Conservation (phyloP, 2,329 filamentous ascomycete genomes). For the Diaporthe australafricana region DNA sequence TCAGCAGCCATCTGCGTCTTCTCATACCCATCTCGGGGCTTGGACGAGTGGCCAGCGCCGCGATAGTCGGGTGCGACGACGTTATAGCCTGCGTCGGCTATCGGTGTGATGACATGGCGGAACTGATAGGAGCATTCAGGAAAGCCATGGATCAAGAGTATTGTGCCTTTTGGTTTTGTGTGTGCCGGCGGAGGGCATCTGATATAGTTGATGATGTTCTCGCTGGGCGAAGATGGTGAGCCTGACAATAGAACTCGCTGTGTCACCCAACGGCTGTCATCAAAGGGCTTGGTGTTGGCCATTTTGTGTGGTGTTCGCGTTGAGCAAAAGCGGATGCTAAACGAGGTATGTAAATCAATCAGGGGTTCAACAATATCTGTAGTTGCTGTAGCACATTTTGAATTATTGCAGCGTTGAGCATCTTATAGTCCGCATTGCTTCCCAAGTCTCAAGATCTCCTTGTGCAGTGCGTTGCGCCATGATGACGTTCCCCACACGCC, state of each 20-base stretch:
- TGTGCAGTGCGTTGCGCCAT: not conserved
- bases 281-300: not conserved
- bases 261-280: not conserved
- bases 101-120: not conserved
- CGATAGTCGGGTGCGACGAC: not conserved
- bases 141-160: slow-evolving; percentile 8
- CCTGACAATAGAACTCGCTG: not conserved
- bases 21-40: not conserved
- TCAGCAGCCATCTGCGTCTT: not conserved
- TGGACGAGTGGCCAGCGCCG: not conserved
- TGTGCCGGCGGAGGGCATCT: not conserved
- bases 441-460: not conserved
- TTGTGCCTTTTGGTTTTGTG: not conserved
- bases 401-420: not conserved
- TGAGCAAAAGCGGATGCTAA: not conserved
- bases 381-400: not conserved
- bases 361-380: no score
- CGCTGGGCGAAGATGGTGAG: not conserved
- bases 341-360: no score
- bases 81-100: not conserved
- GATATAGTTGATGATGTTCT: slow-evolving; percentile 2
- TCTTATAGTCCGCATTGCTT: not conserved
- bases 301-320: not conserved
- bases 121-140: slow-evolving; percentile 12
- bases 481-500: not conserved